phyloP scores from a whole-genome alignment of 768 basidiomycete genomes.

The Sarcodon sp. region DNA sequence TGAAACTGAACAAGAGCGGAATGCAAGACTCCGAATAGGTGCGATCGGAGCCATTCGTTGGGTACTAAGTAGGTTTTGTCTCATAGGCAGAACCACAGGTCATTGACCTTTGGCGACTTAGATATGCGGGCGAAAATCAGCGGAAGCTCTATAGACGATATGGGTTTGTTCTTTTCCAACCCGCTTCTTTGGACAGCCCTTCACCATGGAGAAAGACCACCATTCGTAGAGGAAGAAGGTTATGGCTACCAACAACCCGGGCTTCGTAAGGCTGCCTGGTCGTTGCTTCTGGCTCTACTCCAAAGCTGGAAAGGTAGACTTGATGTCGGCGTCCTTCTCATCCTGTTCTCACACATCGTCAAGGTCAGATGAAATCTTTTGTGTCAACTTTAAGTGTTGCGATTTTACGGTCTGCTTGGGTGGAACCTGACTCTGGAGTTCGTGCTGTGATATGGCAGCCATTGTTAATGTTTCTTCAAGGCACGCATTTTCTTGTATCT shows the following conservation, averaged over 20 bases:
- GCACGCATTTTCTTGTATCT: slow-evolving; percentile 20
- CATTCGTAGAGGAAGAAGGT: slow-evolving; percentile 28
- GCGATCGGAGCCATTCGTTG: slow-evolving; percentile 55
- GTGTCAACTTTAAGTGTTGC: slow-evolving; percentile 40
- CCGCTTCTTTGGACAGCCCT: slow-evolving; percentile 49
- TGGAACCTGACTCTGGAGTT: slow-evolving; percentile 61
- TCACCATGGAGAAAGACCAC: slow-evolving; percentile 27
- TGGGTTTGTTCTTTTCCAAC: slow-evolving; percentile 25
- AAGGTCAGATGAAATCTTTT: slow-evolving; percentile 16
- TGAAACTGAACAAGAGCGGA: slow-evolving; percentile 58
- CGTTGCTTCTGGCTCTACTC: slow-evolving; percentile 32
- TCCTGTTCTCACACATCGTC: not conserved
- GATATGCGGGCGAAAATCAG: not conserved
- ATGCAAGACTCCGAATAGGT: slow-evolving; percentile 55
- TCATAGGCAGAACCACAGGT: too few relatives aligned
- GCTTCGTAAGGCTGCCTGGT: slow-evolving; percentile 65
- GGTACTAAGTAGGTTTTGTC: slow-evolving; percentile 38
- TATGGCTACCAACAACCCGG: slow-evolving; percentile 59
- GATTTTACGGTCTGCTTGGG: slow-evolving; percentile 54
- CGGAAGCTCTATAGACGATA: not conserved
- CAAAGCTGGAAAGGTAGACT: slow-evolving; percentile 29
- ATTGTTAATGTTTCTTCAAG: slow-evolving; percentile 56
- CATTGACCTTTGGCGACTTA: too few relatives aligned
- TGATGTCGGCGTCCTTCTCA: not conserved
- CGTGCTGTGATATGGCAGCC: slow-evolving; percentile 60